Percentiles rank a stretch among this genome's conserved stretches.
Conservation (phyloP, 306 rosid genomes). For the Hylodesmum podocarpum region DNA sequence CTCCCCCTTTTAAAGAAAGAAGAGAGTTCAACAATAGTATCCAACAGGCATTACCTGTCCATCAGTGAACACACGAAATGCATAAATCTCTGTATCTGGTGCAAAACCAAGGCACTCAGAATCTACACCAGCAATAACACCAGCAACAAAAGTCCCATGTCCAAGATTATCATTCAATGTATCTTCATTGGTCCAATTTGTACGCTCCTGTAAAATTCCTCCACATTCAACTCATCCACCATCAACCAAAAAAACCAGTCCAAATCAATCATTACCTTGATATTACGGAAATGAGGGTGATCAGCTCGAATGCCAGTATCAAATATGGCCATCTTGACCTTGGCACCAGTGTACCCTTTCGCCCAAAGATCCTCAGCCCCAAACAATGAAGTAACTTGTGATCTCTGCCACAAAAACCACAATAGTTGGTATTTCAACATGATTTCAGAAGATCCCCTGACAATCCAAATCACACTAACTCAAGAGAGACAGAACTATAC, state of each 20-base stretch:
- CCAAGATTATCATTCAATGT: constrained; percentile 94
- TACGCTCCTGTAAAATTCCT: constrained; percentile 72
- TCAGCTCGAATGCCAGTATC: constrained; percentile 93
- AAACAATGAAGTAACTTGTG: constrained; percentile 89
- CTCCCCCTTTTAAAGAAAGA: constrained; percentile 2
- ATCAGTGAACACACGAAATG: constrained; percentile 98
- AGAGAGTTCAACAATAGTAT: constrained; percentile 15
- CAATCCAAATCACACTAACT: not conserved
- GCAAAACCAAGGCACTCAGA: constrained; percentile 93
- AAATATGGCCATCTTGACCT: constrained; percentile 97
- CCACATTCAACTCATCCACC: constrained; percentile 30
- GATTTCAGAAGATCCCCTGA: not conserved
- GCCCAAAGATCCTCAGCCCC: constrained; percentile 86
- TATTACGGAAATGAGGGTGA: constrained; percentile 93
- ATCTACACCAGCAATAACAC: constrained; percentile 90
- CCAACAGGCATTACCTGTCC: constrained; percentile 90
- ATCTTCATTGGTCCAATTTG: constrained; percentile 97
- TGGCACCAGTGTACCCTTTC: constrained; percentile 80
- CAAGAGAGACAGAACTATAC: not conserved
- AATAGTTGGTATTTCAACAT: not conserved
- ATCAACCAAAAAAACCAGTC: not conserved
- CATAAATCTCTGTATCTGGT: constrained; percentile 97
- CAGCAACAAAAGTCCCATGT: constrained; percentile 98
- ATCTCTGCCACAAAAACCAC: constrained; percentile 52
- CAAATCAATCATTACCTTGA: constrained; percentile 60